Percentiles rank a stretch among this genome's conserved stretches.
These are phyloP conservation scores for Tylopilus subfusipes DNA, from an alignment of 768 basidiomycete genomes.

Conservation along the genomic window DNA sequence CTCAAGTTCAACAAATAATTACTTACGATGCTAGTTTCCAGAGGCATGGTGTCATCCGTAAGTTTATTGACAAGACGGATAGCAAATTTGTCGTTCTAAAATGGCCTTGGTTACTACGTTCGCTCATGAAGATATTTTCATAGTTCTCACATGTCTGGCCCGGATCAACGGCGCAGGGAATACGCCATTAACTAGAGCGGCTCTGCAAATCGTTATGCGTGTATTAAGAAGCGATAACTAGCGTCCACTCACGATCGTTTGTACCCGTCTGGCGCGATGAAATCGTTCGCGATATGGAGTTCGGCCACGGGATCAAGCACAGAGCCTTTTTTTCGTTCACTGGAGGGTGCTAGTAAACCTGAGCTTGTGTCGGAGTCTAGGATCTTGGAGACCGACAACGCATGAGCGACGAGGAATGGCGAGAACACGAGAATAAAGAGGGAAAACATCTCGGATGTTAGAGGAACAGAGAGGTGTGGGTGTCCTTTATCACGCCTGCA, in stretches of 20 bases:
- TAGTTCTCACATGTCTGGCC: slow-evolving; percentile 31
- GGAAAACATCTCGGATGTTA: background rate
- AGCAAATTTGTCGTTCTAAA: background rate
- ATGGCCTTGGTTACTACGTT: background rate
- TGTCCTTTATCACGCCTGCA: background rate
- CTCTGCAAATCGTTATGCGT: background rate
- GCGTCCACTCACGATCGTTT: slow-evolving; percentile 2
- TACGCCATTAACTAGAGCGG: background rate
- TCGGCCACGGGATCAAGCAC: background rate
- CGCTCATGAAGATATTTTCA: background rate
- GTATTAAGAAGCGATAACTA: background rate
- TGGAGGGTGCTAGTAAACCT: background rate
- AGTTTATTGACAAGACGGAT: background rate
- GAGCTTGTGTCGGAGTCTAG: background rate
- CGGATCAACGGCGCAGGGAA: slow-evolving; percentile 43
- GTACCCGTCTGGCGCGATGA: background rate
- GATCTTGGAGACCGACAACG: background rate
- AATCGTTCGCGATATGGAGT: background rate
- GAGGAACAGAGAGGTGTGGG: background rate
- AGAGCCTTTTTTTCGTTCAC: too few species aligned
- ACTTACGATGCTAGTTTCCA: slow-evolving; percentile 38
- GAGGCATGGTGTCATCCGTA: slow-evolving; percentile 43
- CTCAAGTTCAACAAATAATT: slow-evolving; percentile 2
- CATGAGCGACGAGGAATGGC: background rate
- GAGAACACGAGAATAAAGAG: background rate